Base-by-base conservation (phyloP, 2,329 filamentous ascomycete species). In the Fusarium sacchari region DNA sequence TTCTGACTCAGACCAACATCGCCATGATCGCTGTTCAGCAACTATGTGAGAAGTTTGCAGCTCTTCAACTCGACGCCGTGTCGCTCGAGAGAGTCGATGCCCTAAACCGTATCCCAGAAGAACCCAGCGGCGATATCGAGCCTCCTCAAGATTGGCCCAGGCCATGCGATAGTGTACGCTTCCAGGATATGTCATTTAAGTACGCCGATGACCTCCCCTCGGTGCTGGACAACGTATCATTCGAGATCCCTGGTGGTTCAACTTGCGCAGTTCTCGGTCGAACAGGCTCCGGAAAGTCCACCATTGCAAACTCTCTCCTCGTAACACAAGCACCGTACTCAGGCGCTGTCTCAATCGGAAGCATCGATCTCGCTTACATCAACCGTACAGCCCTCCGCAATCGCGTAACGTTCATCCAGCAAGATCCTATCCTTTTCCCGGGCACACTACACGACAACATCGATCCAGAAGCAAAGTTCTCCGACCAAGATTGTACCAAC, bases 31-130 rank as follows among this genome's bases (percentile, higher is more conserved):
- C 81, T 0, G 81, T 84, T 3, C 82, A 84, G 52, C 84, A 85
- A 4, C 87, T 97, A 0, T 97, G 95, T 81, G 90, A 90, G 68
- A 89, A 90, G 65, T 97, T 97, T 77, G 95, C 95, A 6, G 90
- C 93, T 78, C 86, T 97, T 3, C 94, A 97, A 80, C 95, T 97
- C 88, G 93, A 97, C 79, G 97, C 97, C 74, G 94, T 97, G 1
- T 95, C 93, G 0, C 93, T 97, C 1, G 95, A 97, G 82, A 90
- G 95, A 44, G 92, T 97, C 0, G 90, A 96, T 15, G 94, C 96
- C 80, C 87, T 97, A 0, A 86, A 96, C 3, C 89, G 93, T 66
- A 88, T 97, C 0, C 93, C 95, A 22, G 90, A 94, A 79, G 95
- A 97, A 79, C 84, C 90, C 0, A 86, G 84, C 0, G 94, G 94